Evolutionary conservation across 306 rosid genomes (phyloP), one percentile per base, ranked within the genome.

Genomic region (Malus fusca): DNA sequence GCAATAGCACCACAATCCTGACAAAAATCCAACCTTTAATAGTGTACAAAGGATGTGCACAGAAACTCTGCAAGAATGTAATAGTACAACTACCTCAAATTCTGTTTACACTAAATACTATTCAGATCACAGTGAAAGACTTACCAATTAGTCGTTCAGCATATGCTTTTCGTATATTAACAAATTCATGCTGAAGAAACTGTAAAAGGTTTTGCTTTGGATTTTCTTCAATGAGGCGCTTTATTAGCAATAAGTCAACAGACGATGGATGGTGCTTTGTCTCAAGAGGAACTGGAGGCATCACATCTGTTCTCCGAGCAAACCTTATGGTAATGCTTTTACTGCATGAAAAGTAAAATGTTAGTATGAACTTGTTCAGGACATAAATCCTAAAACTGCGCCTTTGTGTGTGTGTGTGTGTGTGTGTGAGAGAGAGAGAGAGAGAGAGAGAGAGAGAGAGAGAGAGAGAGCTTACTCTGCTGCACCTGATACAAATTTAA

Each of bases 211-310:
- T 92, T 83, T 86, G 96, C 84, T 92, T 92, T 8, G 91, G 82
- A 68, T 97, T 92, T 82, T 94, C 98, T 21, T 93, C 63, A 68
- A 90, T 90, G 58, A 94, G 97, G 77, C 97, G 87, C 77, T 94
- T 94, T 79, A 94, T 92, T 78, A 94, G 84, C 79, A 94, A 80
- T 77, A 94, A 86, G 89, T 94, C 95, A 75, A 94, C 93, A 44
- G 98, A 85, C 4, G 98, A 94, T 21, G 98, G 98, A 78, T 94
- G 97, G 77, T 92, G 95, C 89, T 94, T 94, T 67, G 98, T 94
- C 88, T 90, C 97, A 46, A 88, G 78, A 76, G 98, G 98, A 82
- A 92, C 82, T 42, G 98, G 90, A 42, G 98, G 98, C 98, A 92
- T 94, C 25, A 92, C 98, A 82, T 94, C 97, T 1, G 98, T 92